A percentile compares a stretch with the other conserved stretches of the same genome.
These are phyloP conservation scores for Puccinia triticina DNA, from an alignment of 1,284 basidiomycete species.

Conservation along the genomic window DNA sequence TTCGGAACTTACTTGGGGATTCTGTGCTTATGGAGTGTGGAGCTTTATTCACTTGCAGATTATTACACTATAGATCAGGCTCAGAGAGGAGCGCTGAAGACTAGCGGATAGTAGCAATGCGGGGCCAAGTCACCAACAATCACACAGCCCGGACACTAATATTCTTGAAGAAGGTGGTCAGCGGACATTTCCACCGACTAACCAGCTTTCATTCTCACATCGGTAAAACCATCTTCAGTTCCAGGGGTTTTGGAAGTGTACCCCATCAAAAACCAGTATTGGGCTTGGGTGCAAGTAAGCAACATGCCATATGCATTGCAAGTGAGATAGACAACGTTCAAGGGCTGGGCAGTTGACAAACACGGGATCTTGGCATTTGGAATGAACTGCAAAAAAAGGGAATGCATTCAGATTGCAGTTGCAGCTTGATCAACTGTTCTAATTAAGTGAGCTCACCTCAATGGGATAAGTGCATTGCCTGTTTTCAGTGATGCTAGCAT, in stretches of 20 bases:
- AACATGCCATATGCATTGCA: conserved; percentile 98
- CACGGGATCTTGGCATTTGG: conserved; percentile 93
- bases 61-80: no score
- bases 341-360: conserved; percentile 76
- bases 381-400: conserved; percentile 68
- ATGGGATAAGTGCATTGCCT: conserved; percentile 98
- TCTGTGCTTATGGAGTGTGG: no score
- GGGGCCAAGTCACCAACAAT: no score
- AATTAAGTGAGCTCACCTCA: conserved; percentile 63
- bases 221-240: conserved; percentile 95
- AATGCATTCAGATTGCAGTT: neutral
- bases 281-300: conserved; percentile 89
- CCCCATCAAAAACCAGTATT: conserved; percentile 68
- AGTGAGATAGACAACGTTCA: conserved; percentile 66
- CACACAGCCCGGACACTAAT: no score
- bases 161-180: no score
- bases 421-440: neutral
- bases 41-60: no score
- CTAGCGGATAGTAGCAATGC: no score
- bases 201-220: no score
- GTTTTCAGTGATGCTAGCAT: conserved; percentile 96
- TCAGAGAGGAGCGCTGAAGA: no score
- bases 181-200: no score
- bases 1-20: no score
- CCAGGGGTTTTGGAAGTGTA: conserved; percentile 77